Evolutionary conservation across 768 basidiomycete genomes (phyloP), one percentile per base, ranked within the genome.

Genomic region (Russula compacta): DNA sequence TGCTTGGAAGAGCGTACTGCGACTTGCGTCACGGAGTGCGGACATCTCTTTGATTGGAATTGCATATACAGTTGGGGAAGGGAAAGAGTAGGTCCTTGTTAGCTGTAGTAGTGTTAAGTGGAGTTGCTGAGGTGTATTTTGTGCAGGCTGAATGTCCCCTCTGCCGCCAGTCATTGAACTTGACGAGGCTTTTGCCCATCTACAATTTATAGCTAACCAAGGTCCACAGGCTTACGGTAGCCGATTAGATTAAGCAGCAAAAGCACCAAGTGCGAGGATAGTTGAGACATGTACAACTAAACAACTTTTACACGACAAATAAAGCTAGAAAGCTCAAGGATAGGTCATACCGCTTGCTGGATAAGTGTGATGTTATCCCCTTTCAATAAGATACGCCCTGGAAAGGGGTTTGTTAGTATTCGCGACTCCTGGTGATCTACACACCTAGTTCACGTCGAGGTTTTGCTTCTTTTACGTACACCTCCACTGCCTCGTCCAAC

Each of bases 311-410:
- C 56, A 66, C 19, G 58, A 59, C 57, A n/a, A 59, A 54, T 53
- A 64, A 53, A 39, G 7, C 61, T 24, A 56, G 12, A 47, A 47
- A 50, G 24, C 47, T 36, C 12, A 19, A 19, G 19, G 11, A 58
- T 38, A n/a, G 24, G 38, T 70, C 66, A 76, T 69, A 70, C 71
- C 33, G 77, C 66, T 74, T 86, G 89, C 71, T 95, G 92, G 71
- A 98, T 95, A 56, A 95, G 83, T n/a, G 95, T 98, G 70, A 98
- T 98, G 72, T 95, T 97, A 72, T 98, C 95, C 61, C 95, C 95
- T 75, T 98, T 98, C 65, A 98, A 79, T 67, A 98, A 79, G 73
- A 98, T 92, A 60, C 95, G 91, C 19, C 95, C 95, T 98, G 68
- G 35, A 19, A 59, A 46, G 39, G 61, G 29, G 54, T 67, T 35